Evolutionary conservation across 73 alveolate genomes (phyloP).

Genomic region (Urostyla sp.): DNA sequence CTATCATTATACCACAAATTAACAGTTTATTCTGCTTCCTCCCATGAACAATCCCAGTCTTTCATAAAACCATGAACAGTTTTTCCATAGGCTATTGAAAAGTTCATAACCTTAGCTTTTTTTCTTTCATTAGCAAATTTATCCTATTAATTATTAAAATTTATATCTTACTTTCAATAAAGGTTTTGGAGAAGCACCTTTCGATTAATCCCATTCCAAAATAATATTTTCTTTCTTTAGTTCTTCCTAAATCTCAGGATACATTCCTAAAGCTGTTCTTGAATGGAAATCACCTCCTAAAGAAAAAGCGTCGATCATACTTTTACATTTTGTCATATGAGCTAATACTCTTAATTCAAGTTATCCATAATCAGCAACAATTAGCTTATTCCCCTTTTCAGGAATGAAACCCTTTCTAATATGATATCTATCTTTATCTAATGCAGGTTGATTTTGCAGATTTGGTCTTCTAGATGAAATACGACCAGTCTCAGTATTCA

Average conservation of each 20-base stretch:
- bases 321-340: slow-evolving; percentile 90
- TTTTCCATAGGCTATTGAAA: slow-evolving; percentile 96
- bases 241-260: slow-evolving; percentile 82
- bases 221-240: slow-evolving; percentile 84
- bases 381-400: slow-evolving; percentile 78
- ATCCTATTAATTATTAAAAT: slow-evolving; percentile 54
- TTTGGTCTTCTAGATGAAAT: slow-evolving; percentile 92
- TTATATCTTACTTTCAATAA: too few relatives aligned
- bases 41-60: slow-evolving; percentile 85
- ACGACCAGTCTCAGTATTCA: slow-evolving; percentile 97
- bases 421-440: slow-evolving; percentile 81
- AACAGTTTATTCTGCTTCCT: slow-evolving; percentile 87
- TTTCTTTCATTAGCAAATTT: slow-evolving; percentile 87
- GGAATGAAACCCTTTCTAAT: slow-evolving; percentile 89
- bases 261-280: slow-evolving; percentile 85
- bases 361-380: slow-evolving; percentile 97
- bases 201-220: slow-evolving; percentile 87
- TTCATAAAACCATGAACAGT: slow-evolving; percentile 90
- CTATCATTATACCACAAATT: slow-evolving; percentile 93
- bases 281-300: slow-evolving; percentile 92
- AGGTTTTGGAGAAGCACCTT: slow-evolving; percentile 93
- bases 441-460: slow-evolving; percentile 91
- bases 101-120: slow-evolving; percentile 94
- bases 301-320: slow-evolving; percentile 92
- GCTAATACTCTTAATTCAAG: slow-evolving; percentile 95